Evolutionary conservation across 495 filamentous ascomycete genomes (phyloP), one percentile per base, ranked within the genome.

Genomic region (Evernia prunastri): DNA sequence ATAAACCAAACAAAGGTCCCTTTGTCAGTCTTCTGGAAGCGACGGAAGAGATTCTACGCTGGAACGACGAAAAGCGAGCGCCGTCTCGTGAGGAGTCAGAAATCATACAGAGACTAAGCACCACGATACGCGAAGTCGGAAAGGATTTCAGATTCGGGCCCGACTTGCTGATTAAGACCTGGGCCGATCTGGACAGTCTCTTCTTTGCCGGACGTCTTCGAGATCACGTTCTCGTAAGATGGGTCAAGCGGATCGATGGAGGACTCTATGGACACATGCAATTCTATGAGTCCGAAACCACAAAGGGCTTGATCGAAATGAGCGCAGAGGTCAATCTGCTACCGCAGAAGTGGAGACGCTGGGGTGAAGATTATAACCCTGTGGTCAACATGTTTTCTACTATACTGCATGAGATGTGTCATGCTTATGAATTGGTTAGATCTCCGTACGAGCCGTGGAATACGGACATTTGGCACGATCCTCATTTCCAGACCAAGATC

Each of bases 201-300:
- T 61, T 61, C 43, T 61, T 61, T 42, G 59, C 45, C n/a, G 59
- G 45, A 49, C 42, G 59, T n/a, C 47, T 61, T 11, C 45, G 18
- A 11, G 45, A 31, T 6, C 36, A 61, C 40, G 45, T 61, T 15
- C 0, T 17, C 5, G 45, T 61, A n/a, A 13, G 12, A 11, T 61
- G 59, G 45, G 35, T 35, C 29, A 49, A 54, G n/a, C n/a, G n/a
- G n/a, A n/a, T n/a, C n/a, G n/a, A n/a, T n/a, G n/a, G n/a, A n/a
- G n/a, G n/a, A n/a, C n/a, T n/a, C n/a, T n/a, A n/a, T n/a, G n/a
- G n/a, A n/a, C n/a, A n/a, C n/a, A n/a, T n/a, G n/a, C n/a, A n/a
- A n/a, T n/a, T n/a, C n/a, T n/a, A n/a, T n/a, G n/a, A n/a, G n/a
- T n/a, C n/a, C n/a, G n/a, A n/a, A n/a, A 20, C 7, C n/a, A 1